Conservation (phyloP, 768 basidiomycete species). For the Termitomyces sp. region DNA sequence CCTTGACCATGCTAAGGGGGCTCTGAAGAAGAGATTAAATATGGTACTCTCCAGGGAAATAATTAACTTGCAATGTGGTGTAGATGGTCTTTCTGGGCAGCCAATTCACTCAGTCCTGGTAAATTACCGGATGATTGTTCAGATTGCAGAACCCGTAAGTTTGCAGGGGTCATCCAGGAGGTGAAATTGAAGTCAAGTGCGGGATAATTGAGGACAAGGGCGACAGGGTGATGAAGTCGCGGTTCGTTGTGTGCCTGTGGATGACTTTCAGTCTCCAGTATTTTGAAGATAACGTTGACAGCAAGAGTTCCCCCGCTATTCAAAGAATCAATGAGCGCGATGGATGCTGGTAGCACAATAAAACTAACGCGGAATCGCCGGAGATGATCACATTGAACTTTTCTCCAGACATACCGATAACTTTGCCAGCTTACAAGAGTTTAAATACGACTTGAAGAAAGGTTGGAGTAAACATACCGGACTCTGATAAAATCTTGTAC, state of each 20-base stretch:
- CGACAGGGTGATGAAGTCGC: conserved; percentile 67
- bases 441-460: background rate
- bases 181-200: conserved; percentile 97
- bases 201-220: conserved; percentile 86
- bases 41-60: background rate
- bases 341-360: background rate
- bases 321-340: conserved; percentile 9
- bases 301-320: conserved; percentile 85
- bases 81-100: conserved; percentile 83
- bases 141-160: conserved; percentile 78
- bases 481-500: conserved; percentile 78
- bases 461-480: conserved; percentile 35
- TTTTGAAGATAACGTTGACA: conserved; percentile 79
- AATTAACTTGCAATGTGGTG: conserved; percentile 58
- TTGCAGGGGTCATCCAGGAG: conserved; percentile 89
- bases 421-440: conserved; percentile 49
- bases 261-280: conserved; percentile 61
- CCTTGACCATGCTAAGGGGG: conserved; percentile 88
- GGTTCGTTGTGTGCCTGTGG: conserved; percentile 28
- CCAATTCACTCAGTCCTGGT: conserved; percentile 64
- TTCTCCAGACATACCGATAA: conserved; percentile 87
- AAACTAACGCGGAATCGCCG: conserved; percentile 95
- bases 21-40: conserved; percentile 36
- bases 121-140: conserved; percentile 87
- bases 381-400: conserved; percentile 74